Evolutionary conservation across 2,329 filamentous ascomycete species (phyloP).

Genomic region (Diplodia mutila): DNA sequence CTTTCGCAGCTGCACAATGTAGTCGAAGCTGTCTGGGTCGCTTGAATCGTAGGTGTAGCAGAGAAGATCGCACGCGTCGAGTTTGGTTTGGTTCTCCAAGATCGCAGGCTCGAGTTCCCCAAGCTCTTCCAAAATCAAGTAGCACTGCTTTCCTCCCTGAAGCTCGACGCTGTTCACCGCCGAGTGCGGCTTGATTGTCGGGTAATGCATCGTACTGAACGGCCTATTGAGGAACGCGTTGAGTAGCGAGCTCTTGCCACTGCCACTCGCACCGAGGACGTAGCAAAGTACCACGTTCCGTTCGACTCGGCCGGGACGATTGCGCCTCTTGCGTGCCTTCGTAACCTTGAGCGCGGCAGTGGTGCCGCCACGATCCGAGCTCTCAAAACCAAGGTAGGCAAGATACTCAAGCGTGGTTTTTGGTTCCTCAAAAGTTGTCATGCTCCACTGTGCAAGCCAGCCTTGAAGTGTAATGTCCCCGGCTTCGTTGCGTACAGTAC

Average conservation of each 20-base stretch:
- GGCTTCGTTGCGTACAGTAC: constrained; percentile 91
- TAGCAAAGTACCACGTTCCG: constrained; percentile 95
- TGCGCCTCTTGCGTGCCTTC: constrained; percentile 83
- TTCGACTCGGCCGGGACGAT: constrained; percentile 81
- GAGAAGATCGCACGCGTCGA: constrained; percentile 90
- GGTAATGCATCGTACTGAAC: constrained; percentile 81
- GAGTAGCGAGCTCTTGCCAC: constrained; percentile 88
- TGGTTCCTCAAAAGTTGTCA: constrained; percentile 96
- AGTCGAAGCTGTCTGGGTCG: constrained; percentile 92
- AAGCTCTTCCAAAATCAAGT: constrained; percentile 92
- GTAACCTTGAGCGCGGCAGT: constrained; percentile 91
- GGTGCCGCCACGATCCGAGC: constrained; percentile 70
- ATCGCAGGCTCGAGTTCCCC: constrained; percentile 95
- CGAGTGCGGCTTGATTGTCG: constrained; percentile 91
- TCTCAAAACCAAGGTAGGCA: constrained; percentile 93
- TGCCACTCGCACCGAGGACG: constrained; percentile 80
- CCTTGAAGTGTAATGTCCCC: constrained; percentile 95
- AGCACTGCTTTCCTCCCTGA: constrained; percentile 94
- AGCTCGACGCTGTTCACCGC: constrained; percentile 97
- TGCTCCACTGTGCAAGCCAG: constrained; percentile 98
- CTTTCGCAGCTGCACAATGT: constrained; percentile 79
- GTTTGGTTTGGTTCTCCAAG: constrained; percentile 84
- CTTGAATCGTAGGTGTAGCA: constrained; percentile 97
- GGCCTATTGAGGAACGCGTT: constrained; percentile 90
- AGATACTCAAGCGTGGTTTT: constrained; percentile 95